Percentiles rank a stretch among this genome's conserved stretches.
Conservation (phyloP, 495 filamentous ascomycete species). For the Eremomyces bilateralis region DNA sequence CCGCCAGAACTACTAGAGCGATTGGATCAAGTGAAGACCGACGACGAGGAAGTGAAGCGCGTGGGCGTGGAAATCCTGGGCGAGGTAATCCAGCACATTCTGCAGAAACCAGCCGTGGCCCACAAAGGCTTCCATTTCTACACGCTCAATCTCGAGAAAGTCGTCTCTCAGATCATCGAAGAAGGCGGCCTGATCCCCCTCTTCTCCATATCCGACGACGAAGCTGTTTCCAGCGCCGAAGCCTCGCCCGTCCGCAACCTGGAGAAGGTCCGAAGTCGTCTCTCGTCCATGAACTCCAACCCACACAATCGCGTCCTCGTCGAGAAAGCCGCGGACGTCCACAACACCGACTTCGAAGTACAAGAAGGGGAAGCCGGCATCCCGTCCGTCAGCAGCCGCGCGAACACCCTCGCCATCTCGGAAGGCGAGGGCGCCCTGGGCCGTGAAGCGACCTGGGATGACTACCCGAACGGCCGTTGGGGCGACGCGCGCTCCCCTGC, state of each 20-base stretch:
- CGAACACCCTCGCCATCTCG: slow-evolving; percentile 74
- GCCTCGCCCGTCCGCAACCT: too few relatives aligned
- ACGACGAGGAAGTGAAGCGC: slow-evolving; percentile 79
- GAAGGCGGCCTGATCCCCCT: slow-evolving; percentile 56
- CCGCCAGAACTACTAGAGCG: slow-evolving; percentile 45
- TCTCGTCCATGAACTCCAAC: slow-evolving; percentile 30
- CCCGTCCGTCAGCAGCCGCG: slow-evolving; percentile 37
- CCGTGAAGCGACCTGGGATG: slow-evolving; percentile 94
- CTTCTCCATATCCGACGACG: slow-evolving; percentile 4
- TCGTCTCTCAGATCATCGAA: slow-evolving; percentile 81
- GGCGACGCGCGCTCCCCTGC: slow-evolving; percentile 57
- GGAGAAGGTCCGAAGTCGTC: slow-evolving; percentile 11
- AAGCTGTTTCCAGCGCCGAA: slow-evolving; percentile 9
- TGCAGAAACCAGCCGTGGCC: slow-evolving; percentile 29
- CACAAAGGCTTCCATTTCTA: slow-evolving; percentile 89
- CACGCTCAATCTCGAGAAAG: slow-evolving; percentile 90
- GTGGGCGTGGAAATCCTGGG: slow-evolving; percentile 40
- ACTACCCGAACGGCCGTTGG: slow-evolving; percentile 94
- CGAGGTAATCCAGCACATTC: slow-evolving; percentile 31
- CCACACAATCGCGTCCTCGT: slow-evolving; percentile 75
- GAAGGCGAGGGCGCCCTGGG: slow-evolving; percentile 81
- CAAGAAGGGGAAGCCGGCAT: slow-evolving; percentile 41
- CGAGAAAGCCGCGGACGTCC: slow-evolving; percentile 25
- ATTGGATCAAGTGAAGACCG: slow-evolving; percentile 59
- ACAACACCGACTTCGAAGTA: slow-evolving; percentile 40